Base-by-base conservation (phyloP, 495 filamentous ascomycete species). In the Trichoderma asperelloides region DNA sequence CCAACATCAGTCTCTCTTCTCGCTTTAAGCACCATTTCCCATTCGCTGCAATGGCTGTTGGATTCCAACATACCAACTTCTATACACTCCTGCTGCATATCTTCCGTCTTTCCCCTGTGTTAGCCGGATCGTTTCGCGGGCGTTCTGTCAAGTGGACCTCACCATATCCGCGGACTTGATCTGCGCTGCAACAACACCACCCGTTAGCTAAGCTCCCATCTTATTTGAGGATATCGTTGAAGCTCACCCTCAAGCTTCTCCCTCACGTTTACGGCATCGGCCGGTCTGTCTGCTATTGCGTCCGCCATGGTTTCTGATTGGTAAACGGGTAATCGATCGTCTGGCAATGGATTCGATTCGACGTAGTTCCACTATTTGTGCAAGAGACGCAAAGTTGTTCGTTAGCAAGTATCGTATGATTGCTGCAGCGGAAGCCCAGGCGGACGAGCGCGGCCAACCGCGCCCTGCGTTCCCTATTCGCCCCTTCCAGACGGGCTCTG, bases 121-220 rank as follows among this genome's bases (percentile, higher is more conserved):
- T 71, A 78, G 78, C 65, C 64, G 49, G 66, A 9, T 66, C 63
- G 25, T 63, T 28, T 62, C 47, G 49, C 25, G 15, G 23, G 65
- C 28, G 51, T 65, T 43, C 64, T 55, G 49, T 11, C 68, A 43
- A 65, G 60, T 41, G 64, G n/a, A 68, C 40, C 80, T 75, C 86
- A 98, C 95, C 95, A 98, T 98, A 72, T 98, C 95, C 64, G 91
- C 94, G 65, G 93, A 96, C 82, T 98, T 98, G 76, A 98, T 87
- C 77, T 95, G 91, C 66, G 90, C 95, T 98, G 57, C 43, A 1
- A 33, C 51, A 1, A 23, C 49, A 43, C 64, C 41, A 16, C 30
- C 27, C 51, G 68, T 63, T 16, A 63, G 43, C 16, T 33, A 64
- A 43, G 55, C 6, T 47, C 70, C 65, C 68, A 27, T 68, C 11